Evolutionary conservation across 257 asterid species (phyloP).

Genomic region (Linaria vulgaris): DNA sequence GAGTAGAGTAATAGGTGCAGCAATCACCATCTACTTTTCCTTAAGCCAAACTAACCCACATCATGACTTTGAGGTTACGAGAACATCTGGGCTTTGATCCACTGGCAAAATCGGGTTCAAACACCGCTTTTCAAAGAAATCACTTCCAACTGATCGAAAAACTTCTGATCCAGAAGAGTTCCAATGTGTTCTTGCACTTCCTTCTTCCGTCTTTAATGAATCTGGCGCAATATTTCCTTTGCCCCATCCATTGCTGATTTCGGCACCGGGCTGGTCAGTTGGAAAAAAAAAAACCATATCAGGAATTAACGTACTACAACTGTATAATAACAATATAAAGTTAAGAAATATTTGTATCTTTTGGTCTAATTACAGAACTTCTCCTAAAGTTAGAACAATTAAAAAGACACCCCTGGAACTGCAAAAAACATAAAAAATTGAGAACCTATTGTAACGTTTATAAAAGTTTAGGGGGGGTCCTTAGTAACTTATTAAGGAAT

Average conservation of each 20-base stretch:
- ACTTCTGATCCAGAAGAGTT: conserved; percentile 34
- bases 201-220: conserved; percentile 22
- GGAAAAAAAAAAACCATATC: conserved; percentile 27
- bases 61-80: too few species aligned
- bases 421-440: too few species aligned
- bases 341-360: too few species aligned
- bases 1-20: too few species aligned
- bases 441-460: too few species aligned
- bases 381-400: too few species aligned
- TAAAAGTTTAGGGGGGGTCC: too few species aligned
- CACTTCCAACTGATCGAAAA: conserved; percentile 33
- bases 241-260: conserved; percentile 8
- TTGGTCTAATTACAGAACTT: too few species aligned
- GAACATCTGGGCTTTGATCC: conserved; percentile 18
- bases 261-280: neutral
- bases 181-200: conserved; percentile 25
- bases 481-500: too few species aligned
- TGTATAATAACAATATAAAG: conserved; percentile 8
- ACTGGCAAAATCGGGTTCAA: neutral
- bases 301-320: conserved; percentile 19
- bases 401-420: too few species aligned
- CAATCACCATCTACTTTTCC: too few species aligned
- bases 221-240: conserved; percentile 16
- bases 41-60: too few species aligned
- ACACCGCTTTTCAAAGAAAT: conserved; percentile 24